Evolutionary conservation across 2,329 filamentous ascomycete species (phyloP).

Genomic region (Fusarium drepaniforme): DNA sequence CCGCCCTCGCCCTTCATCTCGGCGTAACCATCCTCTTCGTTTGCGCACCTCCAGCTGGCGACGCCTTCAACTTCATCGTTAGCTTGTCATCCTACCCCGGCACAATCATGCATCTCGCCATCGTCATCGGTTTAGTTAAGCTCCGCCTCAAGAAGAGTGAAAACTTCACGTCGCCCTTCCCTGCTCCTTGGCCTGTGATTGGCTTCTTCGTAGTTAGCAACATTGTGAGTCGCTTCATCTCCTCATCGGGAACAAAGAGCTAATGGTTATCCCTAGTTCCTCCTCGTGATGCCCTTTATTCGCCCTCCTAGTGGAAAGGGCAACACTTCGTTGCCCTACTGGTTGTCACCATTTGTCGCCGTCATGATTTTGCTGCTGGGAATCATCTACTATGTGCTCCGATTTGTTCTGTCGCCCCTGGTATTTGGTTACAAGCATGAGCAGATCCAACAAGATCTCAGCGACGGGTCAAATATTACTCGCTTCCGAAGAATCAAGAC

Average conservation of each 20-base stretch:
- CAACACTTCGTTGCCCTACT: constrained; percentile 26
- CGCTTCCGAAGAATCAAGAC: constrained; percentile 6
- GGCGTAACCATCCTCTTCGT: constrained; percentile 40
- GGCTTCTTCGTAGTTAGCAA: constrained; percentile 8
- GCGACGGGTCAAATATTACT: constrained; percentile 27
- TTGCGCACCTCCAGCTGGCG: constrained; percentile 38
- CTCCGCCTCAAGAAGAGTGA: constrained; percentile 31
- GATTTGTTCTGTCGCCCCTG: constrained; percentile 6
- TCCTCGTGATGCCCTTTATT: constrained; percentile 24
- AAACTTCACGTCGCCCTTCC: constrained; percentile 30
- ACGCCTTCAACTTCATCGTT: constrained; percentile 40
- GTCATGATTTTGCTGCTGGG: constrained; percentile 16
- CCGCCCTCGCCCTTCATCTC: constrained; percentile 29
- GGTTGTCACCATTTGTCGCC: constrained; percentile 20
- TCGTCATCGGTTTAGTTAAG: constrained; percentile 36
- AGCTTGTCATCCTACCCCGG: constrained; percentile 37
- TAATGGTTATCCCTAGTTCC: constrained; percentile 4
- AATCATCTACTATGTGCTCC: constrained; percentile 11
- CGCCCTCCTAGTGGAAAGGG: constrained; percentile 20
- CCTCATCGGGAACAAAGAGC: not conserved
- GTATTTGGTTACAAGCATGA: constrained; percentile 17
- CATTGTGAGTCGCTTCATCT: constrained; percentile 6
- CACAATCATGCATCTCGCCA: constrained; percentile 25
- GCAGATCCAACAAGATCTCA: constrained; percentile 12
- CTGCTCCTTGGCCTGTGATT: constrained; percentile 33